A percentile compares a stretch with the other conserved stretches of the same genome.
Evolutionary conservation across 1,284 basidiomycete genomes (phyloP).

Genomic region (Mycosarcoma maydis): DNA sequence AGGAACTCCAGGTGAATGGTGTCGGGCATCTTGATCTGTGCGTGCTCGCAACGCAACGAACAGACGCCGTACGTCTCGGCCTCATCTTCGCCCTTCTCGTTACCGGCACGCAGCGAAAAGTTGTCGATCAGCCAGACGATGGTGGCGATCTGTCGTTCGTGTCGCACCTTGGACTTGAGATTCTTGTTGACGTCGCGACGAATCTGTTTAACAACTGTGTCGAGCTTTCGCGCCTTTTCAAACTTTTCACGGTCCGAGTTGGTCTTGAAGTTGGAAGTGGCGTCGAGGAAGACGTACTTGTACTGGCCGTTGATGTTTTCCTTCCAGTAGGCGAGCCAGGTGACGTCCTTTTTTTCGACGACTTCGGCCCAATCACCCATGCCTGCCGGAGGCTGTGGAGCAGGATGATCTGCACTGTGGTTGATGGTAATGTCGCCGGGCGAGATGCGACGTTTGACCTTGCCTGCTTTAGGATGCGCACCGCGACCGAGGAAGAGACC

Average conservation of each 20-base stretch:
- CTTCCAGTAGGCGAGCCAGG: slow-evolving; percentile 66
- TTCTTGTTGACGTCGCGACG: slow-evolving; percentile 59
- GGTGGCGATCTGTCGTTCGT: slow-evolving; percentile 65
- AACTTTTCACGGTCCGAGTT: slow-evolving; percentile 66
- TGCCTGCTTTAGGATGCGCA: slow-evolving; percentile 97
- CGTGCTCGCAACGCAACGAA: slow-evolving; percentile 64
- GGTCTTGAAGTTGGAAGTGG: slow-evolving; percentile 64
- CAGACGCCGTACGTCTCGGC: slow-evolving; percentile 66
- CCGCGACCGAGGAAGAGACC: slow-evolving; percentile 96
- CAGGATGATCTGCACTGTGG: slow-evolving; percentile 60
- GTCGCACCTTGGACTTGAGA: slow-evolving; percentile 59
- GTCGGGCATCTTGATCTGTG: slow-evolving; percentile 57
- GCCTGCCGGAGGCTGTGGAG: slow-evolving; percentile 60
- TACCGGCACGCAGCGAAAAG: slow-evolving; percentile 66
- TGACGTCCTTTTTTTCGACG: slow-evolving; percentile 63
- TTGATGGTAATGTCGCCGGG: slow-evolving; percentile 67
- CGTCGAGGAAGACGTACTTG: slow-evolving; percentile 67
- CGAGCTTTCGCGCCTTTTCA: slow-evolving; percentile 65
- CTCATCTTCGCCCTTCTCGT: slow-evolving; percentile 67
- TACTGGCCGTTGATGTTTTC: slow-evolving; percentile 65
- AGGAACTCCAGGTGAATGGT: slow-evolving; percentile 64
- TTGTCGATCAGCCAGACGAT: slow-evolving; percentile 67
- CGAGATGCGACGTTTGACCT: slow-evolving; percentile 78
- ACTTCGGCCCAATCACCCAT: slow-evolving; percentile 63
- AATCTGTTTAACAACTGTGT: slow-evolving; percentile 60